phyloP scores from a whole-genome alignment of 177 flowering plant genomes.

The Vitis hybrid region DNA sequence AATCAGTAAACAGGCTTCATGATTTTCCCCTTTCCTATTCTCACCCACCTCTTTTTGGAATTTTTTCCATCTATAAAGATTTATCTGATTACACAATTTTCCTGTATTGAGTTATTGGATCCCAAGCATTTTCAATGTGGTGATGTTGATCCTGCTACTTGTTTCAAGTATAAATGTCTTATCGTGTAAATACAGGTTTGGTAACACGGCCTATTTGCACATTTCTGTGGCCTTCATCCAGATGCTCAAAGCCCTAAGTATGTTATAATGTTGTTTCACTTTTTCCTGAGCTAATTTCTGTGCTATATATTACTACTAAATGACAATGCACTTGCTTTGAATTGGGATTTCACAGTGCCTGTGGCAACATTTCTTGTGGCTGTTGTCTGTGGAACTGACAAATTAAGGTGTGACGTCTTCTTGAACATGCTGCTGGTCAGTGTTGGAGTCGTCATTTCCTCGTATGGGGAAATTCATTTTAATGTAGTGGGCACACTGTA shows the following conservation, averaged over 20 bases:
- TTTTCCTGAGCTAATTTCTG: neutral
- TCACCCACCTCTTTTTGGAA: too few species aligned
- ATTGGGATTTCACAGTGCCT: constrained; percentile 72
- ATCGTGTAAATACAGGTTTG: constrained; percentile 71
- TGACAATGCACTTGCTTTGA: neutral
- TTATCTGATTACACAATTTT: too few species aligned
- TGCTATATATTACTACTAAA: constrained; percentile 6
- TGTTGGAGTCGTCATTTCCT: constrained; percentile 94
- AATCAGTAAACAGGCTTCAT: too few species aligned
- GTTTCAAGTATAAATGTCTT: neutral
- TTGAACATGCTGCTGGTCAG: constrained; percentile 97
- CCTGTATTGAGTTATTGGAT: too few species aligned
- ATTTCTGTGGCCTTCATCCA: constrained; percentile 99
- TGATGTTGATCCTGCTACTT: neutral
- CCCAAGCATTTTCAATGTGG: neutral
- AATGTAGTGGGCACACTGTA: constrained; percentile 91
- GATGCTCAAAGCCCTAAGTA: constrained; percentile 99
- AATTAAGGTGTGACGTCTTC: constrained; percentile 90
- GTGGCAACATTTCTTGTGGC: constrained; percentile 98
- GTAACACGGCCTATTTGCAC: constrained; percentile 96
- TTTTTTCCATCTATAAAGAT: too few species aligned
- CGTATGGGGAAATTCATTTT: constrained; percentile 98
- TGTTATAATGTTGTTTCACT: constrained; percentile 20
- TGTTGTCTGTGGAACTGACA: constrained; percentile 95
- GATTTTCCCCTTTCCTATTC: too few species aligned